Evolutionary conservation across 1,284 basidiomycete genomes (phyloP), one percentile per base, ranked within the genome.

Genomic region (Dichomitus squalens): DNA sequence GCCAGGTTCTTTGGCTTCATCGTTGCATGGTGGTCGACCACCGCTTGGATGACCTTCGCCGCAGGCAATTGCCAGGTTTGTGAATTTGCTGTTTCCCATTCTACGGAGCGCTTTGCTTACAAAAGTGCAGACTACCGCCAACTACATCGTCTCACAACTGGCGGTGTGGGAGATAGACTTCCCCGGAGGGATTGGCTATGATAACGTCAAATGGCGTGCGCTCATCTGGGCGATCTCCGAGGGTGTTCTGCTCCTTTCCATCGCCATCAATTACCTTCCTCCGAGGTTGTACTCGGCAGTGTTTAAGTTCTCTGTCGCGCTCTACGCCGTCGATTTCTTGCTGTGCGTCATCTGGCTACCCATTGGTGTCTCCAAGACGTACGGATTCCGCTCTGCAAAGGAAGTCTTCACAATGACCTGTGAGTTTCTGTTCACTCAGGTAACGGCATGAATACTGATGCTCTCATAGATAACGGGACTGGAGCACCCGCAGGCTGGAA

Each of bases 41-140:
- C 92, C 0, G 92, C 92, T 16, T 95, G 93, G 93, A 93, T 93
- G 83, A 93, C 92, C 0, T 94, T 93, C 66, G 80, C 85, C 49
- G 92, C 93, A 12, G 84, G 88, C 39, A 93, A 92, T 68, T 92
- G 88, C 59, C 90, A 93, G 75, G 91, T 88, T 50, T 33, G 77
- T 44, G 58, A 12, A 9, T 35, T 11, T n/a, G 41, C 21, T 12
- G 41, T 18, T 27, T 34, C 20, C n/a, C 47, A 27, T 3, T 48
- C 27, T 18, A n/a, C n/a, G 29, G 11, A 27, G 8, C 0, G 25
- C 7, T 25, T 14, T 44, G 20, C 23, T 51, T 9, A 35, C 48
- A 36, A 29, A 23, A 49, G 39, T 33, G 44, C 65, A 93, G 88
- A 87, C 87, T 2, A 87, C 91, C 0, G 89, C 92, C 46, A 93